Evolutionary conservation across 148 eudicot species (phyloP), one percentile per base, ranked within the genome.

Genomic region (Amaranthus hypochondriacus): DNA sequence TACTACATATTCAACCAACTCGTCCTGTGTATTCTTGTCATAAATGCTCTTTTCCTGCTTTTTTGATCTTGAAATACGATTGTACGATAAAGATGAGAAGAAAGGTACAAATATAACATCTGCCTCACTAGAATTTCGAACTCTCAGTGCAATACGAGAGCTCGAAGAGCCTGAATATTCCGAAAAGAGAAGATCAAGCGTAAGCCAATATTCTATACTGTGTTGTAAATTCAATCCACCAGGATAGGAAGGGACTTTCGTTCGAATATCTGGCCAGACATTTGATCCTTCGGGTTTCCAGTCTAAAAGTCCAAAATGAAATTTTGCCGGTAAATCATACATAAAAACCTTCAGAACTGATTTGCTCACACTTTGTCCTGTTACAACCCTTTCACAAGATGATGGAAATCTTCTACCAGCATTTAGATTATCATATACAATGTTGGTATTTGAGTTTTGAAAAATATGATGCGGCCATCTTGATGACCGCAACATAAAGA

Each of bases 131-230:
- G 99, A 92, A 72, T 96, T 86, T 44, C 62, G 82, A 51, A 96
- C 96, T 79, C 99, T 84, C 18, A 79, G 64, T 44, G 96, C 97
- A 63, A 84, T 73, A 43, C 90, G 87, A 60, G 82, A 84, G 55
- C 9, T 65, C 0, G 83, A 62, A 74, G 79, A 56, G 48, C 77
- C 82, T 43, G 86, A 68, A 65, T 82, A 83, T 73, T 92, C 92
- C 2, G 99, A 96, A 62, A 72, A 80, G 48, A 96, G 85, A 57
- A 96, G 92, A 85, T 96, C 99, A 71, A 96, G 79, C 5, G 97
- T 89, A 56, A 92, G 96, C 99, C 99, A 96, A 84, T 90, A 96
- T 75, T 90, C 99, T 74, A 96, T 89, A 73, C 99, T 96, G 73
- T 96, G 99, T 78, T 96, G 99, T 76, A 92, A 66, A 72, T 96